Evolutionary conservation across 306 rosid genomes (phyloP), one percentile per base, ranked within the genome.

Genomic region (Cicer bijugum): DNA sequence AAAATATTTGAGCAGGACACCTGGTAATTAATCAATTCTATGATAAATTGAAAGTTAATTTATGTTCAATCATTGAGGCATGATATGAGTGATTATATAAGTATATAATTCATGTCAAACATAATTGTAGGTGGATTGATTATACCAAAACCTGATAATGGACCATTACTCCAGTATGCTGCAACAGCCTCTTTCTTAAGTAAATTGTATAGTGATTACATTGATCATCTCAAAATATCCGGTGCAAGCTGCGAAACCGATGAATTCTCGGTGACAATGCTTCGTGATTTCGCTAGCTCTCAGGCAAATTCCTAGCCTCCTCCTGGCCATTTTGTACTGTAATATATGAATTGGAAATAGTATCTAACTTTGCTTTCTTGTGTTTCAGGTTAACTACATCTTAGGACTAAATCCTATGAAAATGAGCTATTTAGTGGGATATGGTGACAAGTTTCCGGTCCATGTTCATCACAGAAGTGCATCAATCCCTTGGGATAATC

Each of bases 401-500:
- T 81, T 90, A 51, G 98, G 98, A 67, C 88, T 88, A 16, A 93
- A 93, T 80, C 97, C 92, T 14, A 79, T 77, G 86, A 86, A 85
- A 82, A 88, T 90, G 86, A 93, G 92, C 82, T 90, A 90, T 74
- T 69, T 93, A 68, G 92, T 88, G 35, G 97, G 96, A 1, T 89
- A 69, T 16, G 93, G 98, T 12, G 82, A 83, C 66, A 82, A 59
- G 61, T 90, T 72, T 77, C 96, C 96, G 8, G 71, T 75, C 57
- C 88, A 89, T 12, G 93, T 90, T 81, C 89, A 91, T 85, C 97
- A 89, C 47, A 86, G 93, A 81, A 83, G 93, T 51, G 89, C 97
- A 50, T 90, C 93, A 15, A 90, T 86, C 75, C 98, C 88, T 56
- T 88, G 90, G 89, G 86, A 86, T 60, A 86, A 88, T 37, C 57